Percentiles rank a stretch among this genome's conserved stretches.
Evolutionary conservation across 371 early-diverging fungal genomes (phyloP).

Genomic region (Parasitella parasitica): DNA sequence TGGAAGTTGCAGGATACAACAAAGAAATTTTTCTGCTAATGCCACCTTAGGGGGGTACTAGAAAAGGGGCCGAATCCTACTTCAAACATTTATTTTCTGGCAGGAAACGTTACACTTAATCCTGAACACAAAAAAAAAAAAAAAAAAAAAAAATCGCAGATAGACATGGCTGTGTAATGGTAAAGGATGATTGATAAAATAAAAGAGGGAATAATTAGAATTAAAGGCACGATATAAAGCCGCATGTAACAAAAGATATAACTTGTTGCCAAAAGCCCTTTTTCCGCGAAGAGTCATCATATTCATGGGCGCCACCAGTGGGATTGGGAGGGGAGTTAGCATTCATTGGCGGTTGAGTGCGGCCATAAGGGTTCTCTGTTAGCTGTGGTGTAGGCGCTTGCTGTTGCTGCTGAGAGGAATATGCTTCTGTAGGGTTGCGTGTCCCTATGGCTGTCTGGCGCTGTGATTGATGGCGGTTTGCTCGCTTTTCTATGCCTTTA

Average conservation of each 20-base stretch:
- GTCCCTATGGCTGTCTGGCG: neutral
- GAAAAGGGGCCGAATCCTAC: too few species aligned
- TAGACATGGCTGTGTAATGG: too few species aligned
- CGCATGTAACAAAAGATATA: constrained; percentile 27
- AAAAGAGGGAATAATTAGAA: neutral
- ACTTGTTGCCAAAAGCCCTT: constrained; percentile 25
- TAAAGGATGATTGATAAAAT: neutral
- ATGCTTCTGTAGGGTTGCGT: neutral
- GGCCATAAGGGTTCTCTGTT: neutral
- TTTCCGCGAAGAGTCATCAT: constrained; percentile 18
- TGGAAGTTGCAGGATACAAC: neutral
- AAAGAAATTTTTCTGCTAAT: neutral
- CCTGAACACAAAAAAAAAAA: neutral
- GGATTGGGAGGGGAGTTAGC: neutral
- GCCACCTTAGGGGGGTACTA: neutral
- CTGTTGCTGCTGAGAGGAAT: neutral
- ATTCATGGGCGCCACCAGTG: neutral
- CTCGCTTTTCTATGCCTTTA: constrained; percentile 28
- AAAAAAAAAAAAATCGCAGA: too few species aligned
- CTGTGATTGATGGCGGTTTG: constrained; percentile 6
- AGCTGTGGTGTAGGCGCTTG: neutral
- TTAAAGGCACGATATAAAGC: constrained; percentile 17
- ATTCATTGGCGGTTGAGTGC: constrained; percentile 13
- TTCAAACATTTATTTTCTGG: neutral
- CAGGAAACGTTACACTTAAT: constrained; percentile 6